Evolutionary conservation across 192 early-diverging fungal species (phyloP).

Genomic region (Mortierella alpina): DNA sequence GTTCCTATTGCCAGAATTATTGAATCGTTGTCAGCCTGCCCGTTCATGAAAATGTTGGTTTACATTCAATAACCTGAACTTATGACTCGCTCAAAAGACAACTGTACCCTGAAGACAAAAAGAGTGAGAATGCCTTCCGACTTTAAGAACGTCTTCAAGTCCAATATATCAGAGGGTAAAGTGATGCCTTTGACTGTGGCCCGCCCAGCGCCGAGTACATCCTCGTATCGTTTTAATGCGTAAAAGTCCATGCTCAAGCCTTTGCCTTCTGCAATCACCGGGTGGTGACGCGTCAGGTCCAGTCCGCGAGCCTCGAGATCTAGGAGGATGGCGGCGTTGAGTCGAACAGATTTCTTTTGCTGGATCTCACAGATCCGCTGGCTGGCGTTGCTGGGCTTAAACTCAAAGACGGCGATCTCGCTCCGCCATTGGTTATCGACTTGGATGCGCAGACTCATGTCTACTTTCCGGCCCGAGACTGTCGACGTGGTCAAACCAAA

Average conservation of each 20-base stretch:
- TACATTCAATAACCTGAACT: background rate
- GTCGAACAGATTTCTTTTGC: constrained; percentile 9
- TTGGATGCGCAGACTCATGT: constrained; percentile 11
- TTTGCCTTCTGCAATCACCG: constrained; percentile 10
- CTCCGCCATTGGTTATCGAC: constrained; percentile 9
- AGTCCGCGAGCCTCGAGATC: constrained; percentile 9
- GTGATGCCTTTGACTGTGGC: background rate
- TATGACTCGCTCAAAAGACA: background rate
- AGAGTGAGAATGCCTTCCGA: background rate
- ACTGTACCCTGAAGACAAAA: background rate
- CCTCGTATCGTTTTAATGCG: constrained; percentile 13
- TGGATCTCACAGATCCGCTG: constrained; percentile 19
- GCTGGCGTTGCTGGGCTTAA: constrained; percentile 10
- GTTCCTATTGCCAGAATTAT: background rate
- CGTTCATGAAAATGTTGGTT: background rate
- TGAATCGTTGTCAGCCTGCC: background rate
- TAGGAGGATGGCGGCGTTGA: constrained; percentile 18
- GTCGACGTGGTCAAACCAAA: constrained; percentile 8
- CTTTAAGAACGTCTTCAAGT: background rate
- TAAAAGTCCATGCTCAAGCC: constrained; percentile 11
- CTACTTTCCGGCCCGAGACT: constrained; percentile 14
- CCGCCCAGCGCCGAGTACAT: constrained; percentile 7
- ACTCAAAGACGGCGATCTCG: constrained; percentile 16
- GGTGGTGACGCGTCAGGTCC: constrained; percentile 12
- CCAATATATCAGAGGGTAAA: constrained; percentile 2